Evolutionary conservation across 2,329 filamentous ascomycete genomes (phyloP).

Genomic region (Madurella fahalii): DNA sequence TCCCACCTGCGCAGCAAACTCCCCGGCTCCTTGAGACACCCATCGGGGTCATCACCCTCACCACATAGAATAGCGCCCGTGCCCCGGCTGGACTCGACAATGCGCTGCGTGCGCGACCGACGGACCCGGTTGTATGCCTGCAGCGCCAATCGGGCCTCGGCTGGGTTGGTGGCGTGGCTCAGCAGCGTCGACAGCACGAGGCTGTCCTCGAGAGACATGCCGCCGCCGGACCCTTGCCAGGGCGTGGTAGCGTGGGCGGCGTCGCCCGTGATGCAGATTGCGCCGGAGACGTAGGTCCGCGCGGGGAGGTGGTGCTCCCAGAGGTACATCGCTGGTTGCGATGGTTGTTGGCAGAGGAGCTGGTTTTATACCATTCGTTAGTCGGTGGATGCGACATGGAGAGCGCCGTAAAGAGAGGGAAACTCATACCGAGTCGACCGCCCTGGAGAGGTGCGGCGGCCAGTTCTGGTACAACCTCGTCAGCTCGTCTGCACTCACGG

Average conservation of each 20-base stretch:
- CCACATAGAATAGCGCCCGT: background rate
- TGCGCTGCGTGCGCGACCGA: slow-evolving; percentile 15
- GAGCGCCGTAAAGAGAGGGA: background rate
- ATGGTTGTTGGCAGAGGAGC: background rate
- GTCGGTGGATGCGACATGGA: background rate
- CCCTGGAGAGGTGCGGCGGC: background rate
- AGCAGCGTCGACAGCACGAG: slow-evolving; percentile 20
- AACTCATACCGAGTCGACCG: background rate
- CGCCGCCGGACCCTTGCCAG: slow-evolving; percentile 24
- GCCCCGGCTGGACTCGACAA: slow-evolving; percentile 11
- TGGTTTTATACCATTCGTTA: background rate
- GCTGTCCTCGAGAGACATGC: slow-evolving; percentile 24
- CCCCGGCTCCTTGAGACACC: background rate
- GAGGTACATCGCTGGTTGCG: background rate
- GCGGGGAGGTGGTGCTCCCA: slow-evolving; percentile 10
- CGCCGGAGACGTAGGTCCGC: slow-evolving; percentile 16
- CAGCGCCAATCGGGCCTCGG: slow-evolving; percentile 10
- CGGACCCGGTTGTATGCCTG: slow-evolving; percentile 13
- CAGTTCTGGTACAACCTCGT: background rate
- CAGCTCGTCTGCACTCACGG: background rate
- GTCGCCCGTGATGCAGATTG: slow-evolving; percentile 21
- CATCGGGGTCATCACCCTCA: background rate
- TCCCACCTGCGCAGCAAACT: slow-evolving; percentile 1
- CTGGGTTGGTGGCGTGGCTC: slow-evolving; percentile 8
- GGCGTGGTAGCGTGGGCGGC: slow-evolving; percentile 26